phyloP scores from a whole-genome alignment of 116 monocot species.

The Trichopus zeylanicus region DNA sequence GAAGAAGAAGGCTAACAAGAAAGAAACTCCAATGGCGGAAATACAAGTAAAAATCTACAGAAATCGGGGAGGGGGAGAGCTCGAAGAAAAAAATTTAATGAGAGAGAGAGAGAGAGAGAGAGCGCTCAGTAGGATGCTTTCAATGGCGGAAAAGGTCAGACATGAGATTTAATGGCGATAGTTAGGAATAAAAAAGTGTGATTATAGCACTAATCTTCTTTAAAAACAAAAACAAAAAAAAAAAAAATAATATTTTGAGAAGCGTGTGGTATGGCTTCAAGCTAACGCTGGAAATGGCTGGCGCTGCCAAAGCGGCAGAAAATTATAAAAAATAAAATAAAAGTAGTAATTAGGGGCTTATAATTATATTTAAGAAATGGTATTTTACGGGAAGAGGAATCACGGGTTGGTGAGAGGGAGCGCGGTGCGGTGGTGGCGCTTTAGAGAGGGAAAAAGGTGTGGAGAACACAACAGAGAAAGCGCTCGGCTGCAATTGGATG shows the following conservation, averaged over 20 bases:
- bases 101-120: neutral
- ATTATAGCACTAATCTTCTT: neutral
- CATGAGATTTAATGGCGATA: neutral
- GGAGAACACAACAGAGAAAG: no score
- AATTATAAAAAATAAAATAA: neutral
- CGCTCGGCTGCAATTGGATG: no score
- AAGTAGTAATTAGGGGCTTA: no score
- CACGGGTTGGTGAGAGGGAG: constrained; percentile 1
- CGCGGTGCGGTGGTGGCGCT: neutral
- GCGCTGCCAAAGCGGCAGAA: no score
- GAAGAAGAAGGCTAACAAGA: neutral
- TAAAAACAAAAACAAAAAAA: neutral
- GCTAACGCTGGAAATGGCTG: no score
- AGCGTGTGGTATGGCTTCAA: neutral
- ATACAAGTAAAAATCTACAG: neutral
- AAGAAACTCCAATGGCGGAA: neutral
- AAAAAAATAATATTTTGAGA: neutral
- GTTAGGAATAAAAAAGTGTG: neutral
- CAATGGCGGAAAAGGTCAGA: neutral
- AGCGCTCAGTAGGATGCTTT: neutral
- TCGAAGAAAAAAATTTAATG: neutral
- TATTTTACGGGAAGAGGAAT: neutral
- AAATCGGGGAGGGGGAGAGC: neutral
- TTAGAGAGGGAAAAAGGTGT: neutral
- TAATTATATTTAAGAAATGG: neutral